A percentile compares a stretch with the other conserved stretches of the same genome.
phyloP scores from a whole-genome alignment of 1,139 yeast species.

The Saccharomyces hybrid region DNA sequence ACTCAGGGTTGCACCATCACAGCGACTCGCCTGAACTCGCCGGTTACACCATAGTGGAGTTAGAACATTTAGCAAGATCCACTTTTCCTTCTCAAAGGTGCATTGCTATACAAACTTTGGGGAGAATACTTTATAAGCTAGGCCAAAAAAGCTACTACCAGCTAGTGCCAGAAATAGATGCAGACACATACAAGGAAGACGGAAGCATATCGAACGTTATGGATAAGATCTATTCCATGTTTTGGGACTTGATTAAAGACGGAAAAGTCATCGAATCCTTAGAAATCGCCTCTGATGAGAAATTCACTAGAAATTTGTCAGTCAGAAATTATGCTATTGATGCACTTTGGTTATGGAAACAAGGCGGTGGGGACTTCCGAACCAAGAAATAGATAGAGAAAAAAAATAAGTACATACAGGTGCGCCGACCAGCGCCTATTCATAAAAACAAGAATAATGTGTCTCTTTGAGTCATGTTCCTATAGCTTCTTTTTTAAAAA shows the following conservation, averaged over 20 bases:
- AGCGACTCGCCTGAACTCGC: constrained; percentile 82
- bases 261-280: constrained; percentile 63
- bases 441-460: constrained; percentile 2
- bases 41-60: constrained; percentile 81
- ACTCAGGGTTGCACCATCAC: constrained; percentile 84
- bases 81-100: constrained; percentile 79
- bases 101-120: constrained; percentile 77
- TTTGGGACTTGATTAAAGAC: constrained; percentile 64
- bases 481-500: background rate
- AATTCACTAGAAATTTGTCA: constrained; percentile 55
- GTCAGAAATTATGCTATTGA: constrained; percentile 83
- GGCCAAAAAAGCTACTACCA: constrained; percentile 50
- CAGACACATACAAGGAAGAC: constrained; percentile 35
- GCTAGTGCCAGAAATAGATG: constrained; percentile 39
- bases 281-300: constrained; percentile 67
- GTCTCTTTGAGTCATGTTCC: background rate
- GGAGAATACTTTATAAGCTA: constrained; percentile 75
- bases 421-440: constrained; percentile 7
- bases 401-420: background rate
- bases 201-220: constrained; percentile 34
- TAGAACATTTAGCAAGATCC: constrained; percentile 73
- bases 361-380: constrained; percentile 54
- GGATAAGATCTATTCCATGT: constrained; percentile 40
- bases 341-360: constrained; percentile 88
- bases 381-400: constrained; percentile 7